These are phyloP conservation scores for Moricandia moricandioides DNA, from an alignment of 345 rosid species.

Conservation along the genomic window DNA sequence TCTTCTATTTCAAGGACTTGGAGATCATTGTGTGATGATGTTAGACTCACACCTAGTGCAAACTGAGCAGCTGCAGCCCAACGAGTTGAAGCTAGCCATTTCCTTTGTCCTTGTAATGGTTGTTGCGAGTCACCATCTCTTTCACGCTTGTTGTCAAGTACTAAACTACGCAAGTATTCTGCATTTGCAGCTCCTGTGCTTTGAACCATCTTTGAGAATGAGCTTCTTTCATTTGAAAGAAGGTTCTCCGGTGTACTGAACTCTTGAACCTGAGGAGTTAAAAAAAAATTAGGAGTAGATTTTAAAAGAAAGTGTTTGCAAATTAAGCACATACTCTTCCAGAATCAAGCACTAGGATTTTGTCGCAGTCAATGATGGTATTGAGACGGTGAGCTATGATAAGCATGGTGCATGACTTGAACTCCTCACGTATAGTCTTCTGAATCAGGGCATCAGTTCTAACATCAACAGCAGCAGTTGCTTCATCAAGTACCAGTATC, in stretches of 20 bases:
- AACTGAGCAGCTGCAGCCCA: slow-evolving; percentile 82
- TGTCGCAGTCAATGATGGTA: slow-evolving; percentile 76
- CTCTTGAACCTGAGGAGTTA: slow-evolving; percentile 50
- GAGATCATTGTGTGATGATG: slow-evolving; percentile 65
- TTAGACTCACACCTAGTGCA: slow-evolving; percentile 70
- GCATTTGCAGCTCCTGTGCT: slow-evolving; percentile 97
- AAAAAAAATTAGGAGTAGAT: too few relatives aligned
- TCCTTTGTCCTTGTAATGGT: slow-evolving; percentile 25
- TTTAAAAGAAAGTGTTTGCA: too few relatives aligned
- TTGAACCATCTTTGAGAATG: slow-evolving; percentile 95
- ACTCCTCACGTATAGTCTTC: slow-evolving; percentile 67
- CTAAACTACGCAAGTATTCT: slow-evolving; percentile 81
- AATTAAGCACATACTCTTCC: slow-evolving; percentile 40
- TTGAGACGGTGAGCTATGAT: slow-evolving; percentile 88
- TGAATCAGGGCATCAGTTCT: slow-evolving; percentile 79
- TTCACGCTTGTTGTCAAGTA: slow-evolving; percentile 44
- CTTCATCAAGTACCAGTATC: slow-evolving; percentile 76
- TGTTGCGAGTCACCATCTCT: slow-evolving; percentile 15
- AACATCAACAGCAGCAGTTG: slow-evolving; percentile 87
- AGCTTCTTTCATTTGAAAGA: slow-evolving; percentile 65
- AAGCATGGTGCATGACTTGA: slow-evolving; percentile 69
- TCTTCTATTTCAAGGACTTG: slow-evolving; percentile 51
- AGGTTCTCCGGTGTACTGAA: slow-evolving; percentile 75
- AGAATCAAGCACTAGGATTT: slow-evolving; percentile 76
- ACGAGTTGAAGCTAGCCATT: slow-evolving; percentile 66